Base-by-base conservation (phyloP, 148 eudicot genomes). In the Dysphania ambrosioides region DNA sequence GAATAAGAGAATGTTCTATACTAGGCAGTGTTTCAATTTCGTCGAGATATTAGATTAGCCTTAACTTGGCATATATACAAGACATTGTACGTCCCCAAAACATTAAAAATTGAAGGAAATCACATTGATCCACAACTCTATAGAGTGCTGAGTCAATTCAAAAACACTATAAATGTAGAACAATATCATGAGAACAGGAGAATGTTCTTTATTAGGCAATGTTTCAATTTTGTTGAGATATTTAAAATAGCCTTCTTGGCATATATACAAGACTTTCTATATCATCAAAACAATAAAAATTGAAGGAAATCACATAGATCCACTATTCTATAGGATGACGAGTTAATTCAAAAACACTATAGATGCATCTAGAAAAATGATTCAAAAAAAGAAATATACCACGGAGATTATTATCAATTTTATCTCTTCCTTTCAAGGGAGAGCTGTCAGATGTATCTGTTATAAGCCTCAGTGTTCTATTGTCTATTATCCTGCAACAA, bases 391-490 rank as follows among this genome's bases (percentile, higher is more conserved):
- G 57, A 78, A 32, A 71, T 75, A 75, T 88, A 93, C 98, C 98
- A 23, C 98, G 97, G 66, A 91, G 82, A 56, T 75, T 79, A 53
- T 88, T 80, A 77, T 89, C 89, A 49, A 89, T 75, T 72, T 79
- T 81, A 68, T 91, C 96, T 81, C 77, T 86, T 31, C 84, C 91
- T 21, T 80, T 71, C 51, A 90, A 75, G 47, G 97, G 88, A 77
- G 93, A 86, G 77, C 84, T 87, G 71, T 88, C 87, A 56, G 84
- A 78, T 69, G 84, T 35, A 71, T 90, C 96, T 23, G 89, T 88
- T 80, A 92, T 91, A 81, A 95, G 81, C 79, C 86, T 86, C 41
- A 92, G 80, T n/a, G 99, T 87, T 72, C 87, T 92, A 77, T 90
- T 91, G 80, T 95, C 96, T 68, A 92, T 90, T 79, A 95, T 77